Evolutionary conservation across 192 early-diverging fungal species (phyloP).

Genomic region (Podila clonocystis): DNA sequence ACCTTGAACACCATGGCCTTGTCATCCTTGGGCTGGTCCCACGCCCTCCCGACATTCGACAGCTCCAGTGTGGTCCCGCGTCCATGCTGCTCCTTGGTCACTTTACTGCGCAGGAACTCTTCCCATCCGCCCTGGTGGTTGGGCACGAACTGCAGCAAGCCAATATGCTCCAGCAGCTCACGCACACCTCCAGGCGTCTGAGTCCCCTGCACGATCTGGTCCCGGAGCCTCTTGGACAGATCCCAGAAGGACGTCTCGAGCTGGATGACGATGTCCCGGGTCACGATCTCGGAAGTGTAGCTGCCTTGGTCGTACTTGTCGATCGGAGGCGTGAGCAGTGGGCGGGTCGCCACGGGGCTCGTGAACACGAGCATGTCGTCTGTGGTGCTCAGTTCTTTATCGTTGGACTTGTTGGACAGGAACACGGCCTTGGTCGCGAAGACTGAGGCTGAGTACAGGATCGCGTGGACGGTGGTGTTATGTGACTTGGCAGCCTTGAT

Average conservation of each 20-base stretch:
- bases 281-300: slow-evolving; percentile 18
- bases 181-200: background rate
- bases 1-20: slow-evolving; percentile 4
- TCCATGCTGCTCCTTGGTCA: slow-evolving; percentile 33
- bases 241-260: slow-evolving; percentile 26
- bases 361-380: slow-evolving; percentile 8
- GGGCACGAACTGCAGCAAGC: slow-evolving; percentile 21
- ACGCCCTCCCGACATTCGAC: slow-evolving; percentile 27
- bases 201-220: slow-evolving; percentile 9
- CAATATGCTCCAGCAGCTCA: slow-evolving; percentile 5
- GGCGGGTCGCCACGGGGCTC: slow-evolving; percentile 12
- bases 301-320: slow-evolving; percentile 11
- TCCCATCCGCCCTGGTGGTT: slow-evolving; percentile 24
- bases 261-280: slow-evolving; percentile 15
- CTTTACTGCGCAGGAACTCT: slow-evolving; percentile 9
- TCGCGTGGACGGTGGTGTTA: slow-evolving; percentile 13
- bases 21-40: slow-evolving; percentile 5
- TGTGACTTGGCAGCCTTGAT: slow-evolving; percentile 16
- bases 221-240: slow-evolving; percentile 11
- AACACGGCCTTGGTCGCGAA: slow-evolving; percentile 33
- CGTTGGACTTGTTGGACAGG: slow-evolving; percentile 8
- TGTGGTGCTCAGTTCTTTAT: slow-evolving; percentile 7
- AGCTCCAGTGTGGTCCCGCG: slow-evolving; percentile 17
- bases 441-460: slow-evolving; percentile 17
- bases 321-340: slow-evolving; percentile 13